Conservation (phyloP, 2,329 filamentous ascomycete genomes). For the Triangularia setosa region DNA sequence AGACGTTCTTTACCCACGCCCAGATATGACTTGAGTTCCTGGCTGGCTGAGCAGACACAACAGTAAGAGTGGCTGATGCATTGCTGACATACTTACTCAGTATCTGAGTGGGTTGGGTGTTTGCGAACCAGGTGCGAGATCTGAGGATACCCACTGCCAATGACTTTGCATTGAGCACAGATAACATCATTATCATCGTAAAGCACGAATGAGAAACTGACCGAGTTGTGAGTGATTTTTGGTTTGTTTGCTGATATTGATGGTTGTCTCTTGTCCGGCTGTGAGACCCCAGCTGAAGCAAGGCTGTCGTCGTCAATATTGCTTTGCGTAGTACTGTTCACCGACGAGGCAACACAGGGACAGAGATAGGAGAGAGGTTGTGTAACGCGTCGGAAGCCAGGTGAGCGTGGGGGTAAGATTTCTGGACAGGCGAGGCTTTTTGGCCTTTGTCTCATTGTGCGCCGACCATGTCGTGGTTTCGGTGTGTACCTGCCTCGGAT, state of each 20-base stretch:
- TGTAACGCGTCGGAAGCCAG: not conserved
- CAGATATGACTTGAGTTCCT: not conserved
- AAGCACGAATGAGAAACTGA: not conserved
- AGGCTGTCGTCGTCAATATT: not conserved
- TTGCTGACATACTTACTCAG: not conserved
- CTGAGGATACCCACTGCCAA: not conserved
- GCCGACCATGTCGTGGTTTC: not conserved
- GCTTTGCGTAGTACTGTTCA: not conserved
- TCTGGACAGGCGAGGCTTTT: not conserved
- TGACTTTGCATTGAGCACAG: not conserved
- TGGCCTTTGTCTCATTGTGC: not conserved
- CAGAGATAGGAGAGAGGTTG: not conserved
- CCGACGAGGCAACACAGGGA: not conserved
- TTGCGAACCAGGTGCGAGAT: not conserved
- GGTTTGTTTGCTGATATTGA: not conserved
- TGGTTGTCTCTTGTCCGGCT: not conserved
- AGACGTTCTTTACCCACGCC: not conserved
- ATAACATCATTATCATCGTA: not conserved
- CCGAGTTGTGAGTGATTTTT: not conserved
- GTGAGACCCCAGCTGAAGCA: not conserved
- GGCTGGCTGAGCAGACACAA: not conserved
- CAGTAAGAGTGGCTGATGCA: not conserved
- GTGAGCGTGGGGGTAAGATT: not conserved
- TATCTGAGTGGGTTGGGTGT: not conserved
- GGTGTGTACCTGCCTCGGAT: not conserved